Conservation (phyloP, 768 basidiomycete species). For the Suillus brevipes region DNA sequence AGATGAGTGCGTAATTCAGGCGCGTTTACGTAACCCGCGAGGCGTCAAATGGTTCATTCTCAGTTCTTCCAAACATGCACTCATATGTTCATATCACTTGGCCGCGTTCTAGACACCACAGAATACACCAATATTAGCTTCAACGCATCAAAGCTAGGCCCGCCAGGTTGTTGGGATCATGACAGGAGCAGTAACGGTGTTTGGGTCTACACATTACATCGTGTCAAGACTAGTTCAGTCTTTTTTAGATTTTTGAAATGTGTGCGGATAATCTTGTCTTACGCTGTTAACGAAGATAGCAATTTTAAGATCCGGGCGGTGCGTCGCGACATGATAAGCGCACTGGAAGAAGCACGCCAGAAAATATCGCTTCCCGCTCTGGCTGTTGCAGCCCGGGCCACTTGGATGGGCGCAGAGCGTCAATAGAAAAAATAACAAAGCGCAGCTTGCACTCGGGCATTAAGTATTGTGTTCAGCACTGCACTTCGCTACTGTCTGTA, state of each 20-base stretch:
- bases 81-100: slow-evolving; percentile 36
- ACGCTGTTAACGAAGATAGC: slow-evolving; percentile 78
- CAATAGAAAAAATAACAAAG: slow-evolving; percentile 45
- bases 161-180: slow-evolving; percentile 51
- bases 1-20: background rate
- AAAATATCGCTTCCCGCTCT: slow-evolving; percentile 72
- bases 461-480: too few species aligned
- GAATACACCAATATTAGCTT: slow-evolving; percentile 51
- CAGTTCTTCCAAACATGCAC: background rate
- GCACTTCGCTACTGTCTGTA: background rate
- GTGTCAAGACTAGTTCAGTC: slow-evolving; percentile 18
- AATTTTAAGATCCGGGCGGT: slow-evolving; percentile 64
- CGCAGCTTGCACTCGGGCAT: background rate
- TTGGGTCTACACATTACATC: slow-evolving; percentile 63
- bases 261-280: slow-evolving; percentile 70
- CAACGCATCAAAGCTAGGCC: slow-evolving; percentile 67
- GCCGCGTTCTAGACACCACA: slow-evolving; percentile 50
- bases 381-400: slow-evolving; percentile 74
- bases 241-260: slow-evolving; percentile 46
- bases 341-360: slow-evolving; percentile 64
- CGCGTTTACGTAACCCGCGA: background rate
- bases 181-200: slow-evolving; percentile 82
- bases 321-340: slow-evolving; percentile 69
- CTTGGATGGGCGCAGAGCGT: slow-evolving; percentile 71
- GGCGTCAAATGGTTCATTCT: background rate